These are phyloP conservation scores for Venturia pyrina DNA, from an alignment of 2,329 filamentous ascomycete genomes.

Conservation along the genomic window DNA sequence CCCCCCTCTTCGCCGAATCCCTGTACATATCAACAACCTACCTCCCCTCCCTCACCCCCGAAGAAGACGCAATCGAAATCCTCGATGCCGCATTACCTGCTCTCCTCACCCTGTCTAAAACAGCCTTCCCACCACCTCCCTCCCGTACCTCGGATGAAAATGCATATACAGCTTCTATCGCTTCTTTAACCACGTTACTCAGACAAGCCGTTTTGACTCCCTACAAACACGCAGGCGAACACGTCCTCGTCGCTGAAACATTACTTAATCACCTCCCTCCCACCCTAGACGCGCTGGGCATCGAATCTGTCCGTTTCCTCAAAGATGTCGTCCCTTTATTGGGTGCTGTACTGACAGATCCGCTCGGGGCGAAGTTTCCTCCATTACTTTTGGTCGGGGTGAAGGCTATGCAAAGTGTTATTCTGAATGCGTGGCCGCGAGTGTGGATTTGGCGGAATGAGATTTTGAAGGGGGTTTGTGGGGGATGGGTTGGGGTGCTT, in stretches of 20 bases:
- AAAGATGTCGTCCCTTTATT: conserved; percentile 60
- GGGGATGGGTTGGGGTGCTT: background rate
- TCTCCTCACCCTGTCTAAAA: conserved; percentile 47
- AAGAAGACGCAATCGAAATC: conserved; percentile 56
- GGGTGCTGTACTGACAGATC: conserved; percentile 54
- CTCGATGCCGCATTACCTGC: conserved; percentile 57
- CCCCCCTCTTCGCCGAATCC: conserved; percentile 57
- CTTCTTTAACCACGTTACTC: conserved; percentile 35
- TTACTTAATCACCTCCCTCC: conserved; percentile 42
- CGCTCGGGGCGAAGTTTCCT: conserved; percentile 50
- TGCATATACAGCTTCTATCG: conserved; percentile 15
- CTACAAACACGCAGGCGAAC: conserved; percentile 47
- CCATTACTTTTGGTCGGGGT: conserved; percentile 44
- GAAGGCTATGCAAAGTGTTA: conserved; percentile 44
- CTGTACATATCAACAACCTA: conserved; percentile 64
- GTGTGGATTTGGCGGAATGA: conserved; percentile 53
- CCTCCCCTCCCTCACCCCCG: conserved; percentile 67
- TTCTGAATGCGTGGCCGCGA: conserved; percentile 61
- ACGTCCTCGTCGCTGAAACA: conserved; percentile 46
- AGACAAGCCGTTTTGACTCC: conserved; percentile 33
- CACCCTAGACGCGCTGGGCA: conserved; percentile 47
- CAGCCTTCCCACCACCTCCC: conserved; percentile 23
- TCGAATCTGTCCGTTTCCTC: conserved; percentile 57
- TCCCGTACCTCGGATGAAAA: conserved; percentile 14
- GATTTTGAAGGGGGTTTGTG: conserved; percentile 26